Base-by-base conservation (phyloP, 768 basidiomycete species). In the Collybia sordida region DNA sequence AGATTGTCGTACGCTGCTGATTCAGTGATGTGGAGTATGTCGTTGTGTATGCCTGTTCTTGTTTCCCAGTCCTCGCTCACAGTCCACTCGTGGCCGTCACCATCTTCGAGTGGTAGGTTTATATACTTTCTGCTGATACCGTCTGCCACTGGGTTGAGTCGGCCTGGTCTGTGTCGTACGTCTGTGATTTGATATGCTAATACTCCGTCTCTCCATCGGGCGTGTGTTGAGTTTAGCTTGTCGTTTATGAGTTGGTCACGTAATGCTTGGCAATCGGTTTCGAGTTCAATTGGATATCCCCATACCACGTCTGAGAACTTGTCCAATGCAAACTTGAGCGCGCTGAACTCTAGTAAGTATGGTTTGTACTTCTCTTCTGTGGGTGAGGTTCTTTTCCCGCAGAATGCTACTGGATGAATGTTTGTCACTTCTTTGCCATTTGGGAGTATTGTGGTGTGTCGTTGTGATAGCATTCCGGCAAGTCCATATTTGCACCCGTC, bases 201-300 rank as follows among this genome's bases (percentile, higher is more conserved):
- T n/a, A 56, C 48, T 4, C 47, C 47, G 14, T 53, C 55, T 3
- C 54, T 42, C 68, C 64, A 70, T 1, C 62, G 52, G 1, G 61
- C 60, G 40, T 68, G 67, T 1, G 58, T 57, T 3, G 58, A 51
- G 25, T 53, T 59, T 9, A 63, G 47, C 11, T 63, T 61, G 21
- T 64, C 58, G 38, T 58, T 64, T 6, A 51, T 24, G 1, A 70
- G 45, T 4, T 57, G 51, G 1, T 69, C 64, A 11, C 62, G 42
- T 0, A 71, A 55, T 0, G 66, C 69, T 27, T 65, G 61, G 45
- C 68, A 71, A 50, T 71, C 70, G 0, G 64, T 71, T 34, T 66
- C 59, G 2, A 72, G 31, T 34, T 70, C 62, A 0, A 72, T 47
- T 12, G 59, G 67, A 27, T 55, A 64, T 0, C 67, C 60, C 53